These are phyloP conservation scores for Articulospora tetracladia DNA, from an alignment of 495 filamentous ascomycete genomes.

Conservation along the genomic window DNA sequence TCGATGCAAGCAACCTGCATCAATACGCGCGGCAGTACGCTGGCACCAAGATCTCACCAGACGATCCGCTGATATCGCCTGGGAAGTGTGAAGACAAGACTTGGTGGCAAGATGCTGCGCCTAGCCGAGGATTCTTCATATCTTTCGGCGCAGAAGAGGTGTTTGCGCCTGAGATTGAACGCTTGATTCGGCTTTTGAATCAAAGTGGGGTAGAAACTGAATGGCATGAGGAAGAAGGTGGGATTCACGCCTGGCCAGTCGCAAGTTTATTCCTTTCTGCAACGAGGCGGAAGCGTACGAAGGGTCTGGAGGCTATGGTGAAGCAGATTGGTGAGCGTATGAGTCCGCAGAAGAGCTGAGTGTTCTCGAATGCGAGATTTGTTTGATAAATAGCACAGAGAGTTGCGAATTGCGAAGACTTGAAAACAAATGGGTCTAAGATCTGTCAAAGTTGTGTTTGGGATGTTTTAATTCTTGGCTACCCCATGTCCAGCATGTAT, in stretches of 20 bases:
- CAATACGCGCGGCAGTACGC: slow-evolving; percentile 63
- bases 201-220: slow-evolving; percentile 42
- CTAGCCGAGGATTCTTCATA: slow-evolving; percentile 55
- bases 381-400: too few species aligned
- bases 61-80: slow-evolving; percentile 61
- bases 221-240: slow-evolving; percentile 48
- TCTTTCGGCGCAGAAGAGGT: slow-evolving; percentile 70
- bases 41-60: slow-evolving; percentile 36
- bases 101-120: slow-evolving; percentile 60
- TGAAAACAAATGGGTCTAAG: too few species aligned
- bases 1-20: slow-evolving; percentile 49
- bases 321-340: slow-evolving; percentile 10
- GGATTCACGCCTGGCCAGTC: slow-evolving; percentile 78
- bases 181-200: slow-evolving; percentile 44
- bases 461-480: too few species aligned
- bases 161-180: slow-evolving; percentile 58
- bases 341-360: too few species aligned
- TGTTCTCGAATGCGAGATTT: too few species aligned
- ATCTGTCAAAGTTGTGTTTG: too few species aligned
- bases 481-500: too few species aligned
- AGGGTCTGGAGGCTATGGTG: slow-evolving; percentile 53
- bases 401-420: too few species aligned
- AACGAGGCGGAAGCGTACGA: slow-evolving; percentile 47
- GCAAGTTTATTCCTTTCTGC: slow-evolving; percentile 63
- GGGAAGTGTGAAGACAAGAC: slow-evolving; percentile 58